Evolutionary conservation across 768 basidiomycete genomes (phyloP).

Genomic region (Kwoniella sp.): DNA sequence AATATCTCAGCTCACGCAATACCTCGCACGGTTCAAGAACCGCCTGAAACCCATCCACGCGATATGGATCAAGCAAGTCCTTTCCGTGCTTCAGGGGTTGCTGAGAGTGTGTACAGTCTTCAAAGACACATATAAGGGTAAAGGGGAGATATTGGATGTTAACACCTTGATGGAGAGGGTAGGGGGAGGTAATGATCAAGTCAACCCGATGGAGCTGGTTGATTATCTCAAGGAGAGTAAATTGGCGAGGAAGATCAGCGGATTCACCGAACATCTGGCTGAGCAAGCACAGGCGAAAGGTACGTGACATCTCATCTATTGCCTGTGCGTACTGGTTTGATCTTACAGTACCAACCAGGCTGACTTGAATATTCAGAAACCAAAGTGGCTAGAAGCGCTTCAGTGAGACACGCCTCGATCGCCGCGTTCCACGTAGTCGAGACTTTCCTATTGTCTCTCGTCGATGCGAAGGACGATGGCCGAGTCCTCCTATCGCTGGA

Average conservation of each 20-base stretch:
- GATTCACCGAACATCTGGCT: slow-evolving; percentile 70
- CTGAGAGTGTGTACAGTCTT: slow-evolving; percentile 60
- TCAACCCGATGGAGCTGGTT: slow-evolving; percentile 82
- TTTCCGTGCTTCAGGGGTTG: slow-evolving; percentile 71
- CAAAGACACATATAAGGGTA: slow-evolving; percentile 23
- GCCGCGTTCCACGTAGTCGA: slow-evolving; percentile 81
- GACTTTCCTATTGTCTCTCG: slow-evolving; percentile 74
- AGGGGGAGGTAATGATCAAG: slow-evolving; percentile 68
- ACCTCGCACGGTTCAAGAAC: slow-evolving; percentile 75
- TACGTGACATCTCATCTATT: slow-evolving; percentile 36
- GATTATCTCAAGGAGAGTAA: slow-evolving; percentile 80
- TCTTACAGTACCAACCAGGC: no score
- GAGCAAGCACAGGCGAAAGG: slow-evolving; percentile 58
- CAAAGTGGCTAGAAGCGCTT: slow-evolving; percentile 14
- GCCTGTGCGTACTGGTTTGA: no score
- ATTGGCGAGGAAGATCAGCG: slow-evolving; percentile 66
- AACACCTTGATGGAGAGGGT: slow-evolving; percentile 67
- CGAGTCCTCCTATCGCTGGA: slow-evolving; percentile 67
- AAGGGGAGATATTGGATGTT: slow-evolving; percentile 68
- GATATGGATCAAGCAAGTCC: slow-evolving; percentile 76
- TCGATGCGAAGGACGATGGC: slow-evolving; percentile 77
- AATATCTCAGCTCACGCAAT: slow-evolving; percentile 72
- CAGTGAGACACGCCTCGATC: slow-evolving; percentile 57
- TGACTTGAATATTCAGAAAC: slow-evolving; percentile 4
- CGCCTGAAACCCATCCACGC: slow-evolving; percentile 72